Conservation (phyloP, 225 moss, liverwort and hornwort genomes). For the Anthoceros angustus region DNA sequence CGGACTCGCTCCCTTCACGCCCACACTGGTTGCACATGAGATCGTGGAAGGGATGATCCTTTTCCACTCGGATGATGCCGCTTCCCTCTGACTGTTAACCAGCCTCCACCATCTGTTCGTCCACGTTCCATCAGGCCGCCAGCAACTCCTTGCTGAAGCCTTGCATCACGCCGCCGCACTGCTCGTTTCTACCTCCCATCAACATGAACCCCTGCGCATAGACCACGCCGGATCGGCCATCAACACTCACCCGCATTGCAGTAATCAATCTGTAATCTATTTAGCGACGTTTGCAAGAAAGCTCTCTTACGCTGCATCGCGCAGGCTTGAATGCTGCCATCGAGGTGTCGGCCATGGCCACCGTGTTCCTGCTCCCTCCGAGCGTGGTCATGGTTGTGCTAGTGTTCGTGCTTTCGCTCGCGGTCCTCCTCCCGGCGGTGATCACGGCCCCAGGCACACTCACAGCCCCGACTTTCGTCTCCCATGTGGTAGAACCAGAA, state of each 20-base stretch:
- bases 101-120: background rate
- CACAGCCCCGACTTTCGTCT: background rate
- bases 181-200: background rate
- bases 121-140: background rate
- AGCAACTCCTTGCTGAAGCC: background rate
- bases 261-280: background rate
- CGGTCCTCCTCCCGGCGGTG: background rate
- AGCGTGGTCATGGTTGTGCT: no score
- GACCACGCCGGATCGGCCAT: background rate
- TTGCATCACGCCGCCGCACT: background rate
- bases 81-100: background rate
- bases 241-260: background rate
- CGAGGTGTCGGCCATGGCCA: background rate
- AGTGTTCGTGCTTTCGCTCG: background rate
- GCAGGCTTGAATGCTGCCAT: background rate
- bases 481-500: background rate
- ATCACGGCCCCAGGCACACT: background rate
- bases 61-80: background rate
- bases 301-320: background rate
- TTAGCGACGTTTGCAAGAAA: background rate
- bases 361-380: no score
- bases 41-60: background rate
- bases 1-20: background rate
- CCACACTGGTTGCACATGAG: background rate
- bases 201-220: background rate